Percentiles rank a stretch among this genome's conserved stretches.
Evolutionary conservation across 2,329 filamentous ascomycete genomes (phyloP).

Genomic region (Nemania bipapillata): DNA sequence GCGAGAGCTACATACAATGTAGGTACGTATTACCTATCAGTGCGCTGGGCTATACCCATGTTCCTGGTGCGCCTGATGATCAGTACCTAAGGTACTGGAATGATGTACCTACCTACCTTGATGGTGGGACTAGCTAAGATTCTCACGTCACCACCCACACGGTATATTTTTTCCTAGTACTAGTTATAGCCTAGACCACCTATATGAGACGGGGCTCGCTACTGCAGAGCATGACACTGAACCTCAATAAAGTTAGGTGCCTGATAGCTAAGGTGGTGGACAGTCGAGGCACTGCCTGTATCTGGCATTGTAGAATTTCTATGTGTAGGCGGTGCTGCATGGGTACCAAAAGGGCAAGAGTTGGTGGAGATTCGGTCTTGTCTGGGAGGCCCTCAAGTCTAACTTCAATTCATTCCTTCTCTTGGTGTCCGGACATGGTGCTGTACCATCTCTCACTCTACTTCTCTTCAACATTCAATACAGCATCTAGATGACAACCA

Average conservation of each 20-base stretch:
- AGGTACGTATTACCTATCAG: too few relatives aligned
- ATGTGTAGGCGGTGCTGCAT: slow-evolving; percentile 25
- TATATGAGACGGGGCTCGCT: not conserved
- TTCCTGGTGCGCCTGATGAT: not conserved
- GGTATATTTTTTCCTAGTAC: not conserved
- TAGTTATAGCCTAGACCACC: not conserved
- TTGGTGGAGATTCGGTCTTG: slow-evolving; percentile 36
- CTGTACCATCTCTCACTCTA: slow-evolving; percentile 23
- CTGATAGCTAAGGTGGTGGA: not conserved
- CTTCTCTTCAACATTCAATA: slow-evolving; percentile 23
- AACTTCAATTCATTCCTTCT: slow-evolving; percentile 24
- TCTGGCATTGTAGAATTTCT: not conserved
- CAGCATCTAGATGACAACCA: too few relatives aligned
- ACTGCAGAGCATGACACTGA: not conserved
- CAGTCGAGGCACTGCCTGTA: not conserved
- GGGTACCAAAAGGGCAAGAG: slow-evolving; percentile 36
- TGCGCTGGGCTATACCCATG: too few relatives aligned
- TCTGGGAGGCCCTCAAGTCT: slow-evolving; percentile 25
- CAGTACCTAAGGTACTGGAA: not conserved
- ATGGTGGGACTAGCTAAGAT: slow-evolving; percentile 24
- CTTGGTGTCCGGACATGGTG: slow-evolving; percentile 10
- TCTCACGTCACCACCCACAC: slow-evolving; percentile 23
- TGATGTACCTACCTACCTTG: not conserved
- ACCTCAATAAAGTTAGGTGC: not conserved
- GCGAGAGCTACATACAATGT: too few relatives aligned